Base-by-base conservation (phyloP, 2,329 filamentous ascomycete genomes). In the Aspergillus phoenicis region DNA sequence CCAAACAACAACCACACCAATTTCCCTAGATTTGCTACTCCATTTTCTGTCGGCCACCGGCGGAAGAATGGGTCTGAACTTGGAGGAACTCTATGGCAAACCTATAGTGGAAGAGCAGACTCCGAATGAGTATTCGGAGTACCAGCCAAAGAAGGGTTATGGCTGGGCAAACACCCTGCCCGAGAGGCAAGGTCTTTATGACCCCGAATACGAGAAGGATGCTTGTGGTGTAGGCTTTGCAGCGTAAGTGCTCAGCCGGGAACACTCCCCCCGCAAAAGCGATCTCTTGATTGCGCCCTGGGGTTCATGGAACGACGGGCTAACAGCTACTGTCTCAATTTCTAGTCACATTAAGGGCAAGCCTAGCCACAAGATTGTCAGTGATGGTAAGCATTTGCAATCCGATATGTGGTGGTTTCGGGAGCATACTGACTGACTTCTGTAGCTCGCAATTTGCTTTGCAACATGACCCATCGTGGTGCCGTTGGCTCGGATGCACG, bases 391-490 rank as follows among this genome's bases (percentile, higher is more conserved):
- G 88, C 80, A 65, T 24, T 5, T 15, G 22, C 26, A 55, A 5
- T 41, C 28, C 3, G 8, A 22, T 20, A 20, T 17, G 2, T n/a
- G n/a, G 26, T 28, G 8, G 8, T 15, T 7, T 33, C 33, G 26
- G 8, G 8, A 3, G 6, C 49, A 51, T 48, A 2, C 10, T 41
- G 54, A 61, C 76, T 80, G 68, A 82, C 75, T 61, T 3, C 33
- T 62, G 48, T 71, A 95, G 91, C 93, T 68, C 90, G 91, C 68
- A 96, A 93, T 80, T 85, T 99, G 64, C 88, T 99, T 66, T 99
- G 95, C 85, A 98, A 99, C 86, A 99, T 99, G 95, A 98, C 95
- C 84, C 95, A 99, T 84, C 90, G 95, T 78, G 95, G 95, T 84
- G 95, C 95, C 66, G 94, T 98, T 71, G 95, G 95, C 70, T 98